Evolutionary conservation across 495 filamentous ascomycete genomes (phyloP).

Genomic region (Stereocaulon alpinum): DNA sequence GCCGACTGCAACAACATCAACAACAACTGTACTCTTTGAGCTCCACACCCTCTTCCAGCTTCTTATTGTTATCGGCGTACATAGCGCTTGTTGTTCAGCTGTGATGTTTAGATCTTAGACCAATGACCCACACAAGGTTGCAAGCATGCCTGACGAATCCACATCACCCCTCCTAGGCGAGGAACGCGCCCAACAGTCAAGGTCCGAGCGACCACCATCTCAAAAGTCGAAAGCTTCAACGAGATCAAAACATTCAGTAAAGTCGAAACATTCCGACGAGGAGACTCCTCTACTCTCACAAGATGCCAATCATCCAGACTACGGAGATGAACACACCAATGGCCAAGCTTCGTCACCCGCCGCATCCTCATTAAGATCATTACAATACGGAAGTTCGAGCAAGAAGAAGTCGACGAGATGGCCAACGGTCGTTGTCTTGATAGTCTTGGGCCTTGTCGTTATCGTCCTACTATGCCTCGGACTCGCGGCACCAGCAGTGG

Average conservation of each 20-base stretch:
- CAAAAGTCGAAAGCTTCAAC: constrained; percentile 13
- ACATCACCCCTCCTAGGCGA: constrained; percentile 15
- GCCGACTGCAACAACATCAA: constrained; percentile 2
- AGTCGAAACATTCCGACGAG: constrained; percentile 15
- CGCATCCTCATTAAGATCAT: constrained; percentile 22
- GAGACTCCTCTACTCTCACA: constrained; percentile 18
- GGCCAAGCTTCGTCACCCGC: constrained; percentile 17
- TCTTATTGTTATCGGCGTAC: background rate
- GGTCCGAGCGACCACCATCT: constrained; percentile 9
- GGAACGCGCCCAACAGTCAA: constrained; percentile 9
- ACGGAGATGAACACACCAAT: constrained; percentile 41
- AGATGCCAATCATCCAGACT: constrained; percentile 32
- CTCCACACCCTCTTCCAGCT: background rate
- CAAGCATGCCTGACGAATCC: constrained; percentile 19
- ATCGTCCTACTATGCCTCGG: constrained; percentile 48
- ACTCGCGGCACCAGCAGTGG: constrained; percentile 68
- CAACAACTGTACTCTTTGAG: background rate
- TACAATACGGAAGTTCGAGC: constrained; percentile 19
- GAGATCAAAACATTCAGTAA: constrained; percentile 10
- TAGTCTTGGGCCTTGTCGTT: constrained; percentile 37
- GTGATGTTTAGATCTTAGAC: background rate
- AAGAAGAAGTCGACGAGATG: constrained; percentile 37
- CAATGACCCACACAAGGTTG: background rate
- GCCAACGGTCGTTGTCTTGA: constrained; percentile 47
- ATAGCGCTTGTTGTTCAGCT: no score